Base-by-base conservation (phyloP, 805 yeast genomes). In the Candida pseudofarinosa region DNA sequence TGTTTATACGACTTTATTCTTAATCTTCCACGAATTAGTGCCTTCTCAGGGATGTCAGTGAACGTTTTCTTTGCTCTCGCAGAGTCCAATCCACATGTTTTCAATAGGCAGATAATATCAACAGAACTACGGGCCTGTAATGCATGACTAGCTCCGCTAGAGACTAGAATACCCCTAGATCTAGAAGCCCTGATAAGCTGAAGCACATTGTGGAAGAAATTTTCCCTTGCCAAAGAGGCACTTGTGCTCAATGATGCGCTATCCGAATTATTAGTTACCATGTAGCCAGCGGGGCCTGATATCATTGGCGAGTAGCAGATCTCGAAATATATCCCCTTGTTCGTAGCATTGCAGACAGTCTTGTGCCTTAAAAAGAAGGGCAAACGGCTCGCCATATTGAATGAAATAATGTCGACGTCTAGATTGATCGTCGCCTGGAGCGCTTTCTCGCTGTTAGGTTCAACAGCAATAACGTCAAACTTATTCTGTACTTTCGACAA, bases 291-390 rank as follows among this genome's bases (percentile, higher is more conserved):
- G 6, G 62, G 49, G 8, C 63, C 74, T 4, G 67, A 62, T 31
- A 85, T 62, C 35, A 81, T 70, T 26, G 78, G 69, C 5, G 76
- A 59, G 62, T 91, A 91, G 37, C 79, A 74, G 6, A 93, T 74
- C 58, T 93, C 99, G 49, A 93, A 77, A 50, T 80, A 80, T 19
- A 88, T 76, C 2, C 98, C 98, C 39, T 88, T 77, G 15, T 83
- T 83, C 3, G 87, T 72, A 1, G 95, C 97, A 34, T 88, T 80
- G 35, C 96, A 85, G 6, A 88, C 73, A 1, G 88, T 80, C 53
- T 89, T 88, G 65, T 89, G 96, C 53, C 85, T 85, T 50, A 93
- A 66, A 58, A 81, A 87, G 48, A 79, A 82, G 0, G 95, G 91
- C 38, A 88, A 63, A 44, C 87, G 76, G 35, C 72, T 68, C 19